phyloP scores from a whole-genome alignment of 2,329 filamentous ascomycete genomes.

The Xylaria sp. region DNA sequence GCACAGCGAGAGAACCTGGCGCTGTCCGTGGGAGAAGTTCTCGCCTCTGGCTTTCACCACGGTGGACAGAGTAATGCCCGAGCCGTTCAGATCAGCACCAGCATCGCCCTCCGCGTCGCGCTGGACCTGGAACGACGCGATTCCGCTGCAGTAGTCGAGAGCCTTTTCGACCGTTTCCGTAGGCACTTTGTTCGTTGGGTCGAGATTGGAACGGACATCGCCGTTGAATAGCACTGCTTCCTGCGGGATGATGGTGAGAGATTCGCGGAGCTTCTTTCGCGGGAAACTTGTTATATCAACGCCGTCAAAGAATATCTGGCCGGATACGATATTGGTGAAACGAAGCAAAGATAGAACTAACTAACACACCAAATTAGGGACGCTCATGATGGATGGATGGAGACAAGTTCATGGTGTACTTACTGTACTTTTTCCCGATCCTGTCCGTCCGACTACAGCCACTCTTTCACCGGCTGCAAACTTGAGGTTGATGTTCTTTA shows the following conservation, averaged over 20 bases:
- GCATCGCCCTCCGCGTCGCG: conserved; percentile 41
- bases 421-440: conserved; percentile 85
- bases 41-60: conserved; percentile 63
- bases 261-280: conserved; percentile 62
- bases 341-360: conserved; percentile 65
- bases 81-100: conserved; percentile 36
- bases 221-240: conserved; percentile 69
- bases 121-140: conserved; percentile 57
- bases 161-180: conserved; percentile 67
- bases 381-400: background rate
- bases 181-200: conserved; percentile 69
- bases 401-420: conserved; percentile 42
- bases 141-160: conserved; percentile 70
- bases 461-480: conserved; percentile 77
- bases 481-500: conserved; percentile 62
- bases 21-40: conserved; percentile 68
- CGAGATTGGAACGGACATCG: conserved; percentile 66
- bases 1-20: conserved; percentile 68
- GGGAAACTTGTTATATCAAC: conserved; percentile 65
- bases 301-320: conserved; percentile 66
- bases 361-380: conserved; percentile 44
- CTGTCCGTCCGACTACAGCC: conserved; percentile 82
- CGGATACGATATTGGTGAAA: conserved; percentile 63
- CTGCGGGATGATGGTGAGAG: conserved; percentile 68
- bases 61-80: conserved; percentile 57